These are phyloP conservation scores for Pyrus hybrid DNA, from an alignment of 331 rosid species.

Conservation along the genomic window DNA sequence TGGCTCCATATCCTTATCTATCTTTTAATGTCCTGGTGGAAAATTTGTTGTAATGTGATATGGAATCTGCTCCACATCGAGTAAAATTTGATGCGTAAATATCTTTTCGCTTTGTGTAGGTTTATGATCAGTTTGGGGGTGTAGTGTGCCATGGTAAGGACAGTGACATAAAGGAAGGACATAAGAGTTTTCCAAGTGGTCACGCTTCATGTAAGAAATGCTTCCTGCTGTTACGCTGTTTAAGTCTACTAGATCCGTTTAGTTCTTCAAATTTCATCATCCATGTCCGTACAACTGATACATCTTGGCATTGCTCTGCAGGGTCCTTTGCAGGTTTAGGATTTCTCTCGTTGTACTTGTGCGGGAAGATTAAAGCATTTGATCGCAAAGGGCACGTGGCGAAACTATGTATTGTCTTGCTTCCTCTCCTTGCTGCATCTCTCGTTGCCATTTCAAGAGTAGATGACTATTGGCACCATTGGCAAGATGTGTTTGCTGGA, in stretches of 20 bases:
- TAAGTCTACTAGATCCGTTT: not conserved
- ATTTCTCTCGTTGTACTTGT: constrained; percentile 60
- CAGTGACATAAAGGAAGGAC: constrained; percentile 69
- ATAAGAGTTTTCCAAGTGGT: constrained; percentile 90
- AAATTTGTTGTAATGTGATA: not conserved
- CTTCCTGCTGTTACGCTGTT: not conserved
- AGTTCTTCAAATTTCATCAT: not conserved
- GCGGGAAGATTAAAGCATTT: constrained; percentile 69
- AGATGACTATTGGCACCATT: constrained; percentile 92
- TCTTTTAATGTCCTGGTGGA: not conserved
- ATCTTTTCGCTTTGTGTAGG: constrained; percentile 19
- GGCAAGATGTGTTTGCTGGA: constrained; percentile 88
- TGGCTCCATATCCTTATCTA: not conserved
- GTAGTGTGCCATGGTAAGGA: constrained; percentile 70
- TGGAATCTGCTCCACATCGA: not conserved
- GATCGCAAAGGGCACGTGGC: constrained; percentile 72
- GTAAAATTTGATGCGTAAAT: not conserved
- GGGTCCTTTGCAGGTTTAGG: constrained; percentile 94
- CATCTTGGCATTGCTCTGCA: constrained; percentile 18
- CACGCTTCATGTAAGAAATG: constrained; percentile 73
- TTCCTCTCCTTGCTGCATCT: constrained; percentile 61
- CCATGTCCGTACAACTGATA: not conserved
- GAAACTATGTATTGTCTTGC: constrained; percentile 58
- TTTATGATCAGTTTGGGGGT: constrained; percentile 47
- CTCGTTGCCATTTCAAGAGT: constrained; percentile 69